Evolutionary conservation across 192 early-diverging fungal species (phyloP), one percentile per base, ranked within the genome.

Genomic region (Backusella tarrabulga): DNA sequence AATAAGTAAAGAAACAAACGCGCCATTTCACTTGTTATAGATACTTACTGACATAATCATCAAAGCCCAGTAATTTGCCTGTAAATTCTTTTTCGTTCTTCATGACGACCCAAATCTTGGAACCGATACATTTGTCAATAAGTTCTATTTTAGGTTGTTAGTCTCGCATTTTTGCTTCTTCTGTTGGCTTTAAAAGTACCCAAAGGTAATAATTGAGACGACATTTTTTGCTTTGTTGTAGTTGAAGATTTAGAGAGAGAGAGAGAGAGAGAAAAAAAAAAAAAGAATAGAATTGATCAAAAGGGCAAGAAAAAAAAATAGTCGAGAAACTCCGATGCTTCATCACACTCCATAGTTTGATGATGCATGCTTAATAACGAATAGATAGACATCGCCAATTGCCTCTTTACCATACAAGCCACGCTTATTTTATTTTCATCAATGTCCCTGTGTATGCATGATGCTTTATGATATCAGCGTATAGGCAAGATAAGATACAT

Each of bases 111-210:
- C 96, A 98, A 74, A 99, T 97, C 77, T 92, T 90, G 72, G 95
- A 97, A 29, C 97, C 97, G 72, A 98, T 96, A 86, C 98, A 99
- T 79, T 97, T 94, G 85, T 99, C 98, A 73, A 99, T 96, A 52
- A 99, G 89, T 81, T 99, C 98, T 95, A 88, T 63, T 63, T 26
- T 11, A 40, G 38, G 11, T 0, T 40, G 38, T 40, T 40, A 40
- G 38, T 40, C 9, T 40, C 38, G 38, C 8, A 44, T 44, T 4
- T 12, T 5, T 17, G 23, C 2, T 11, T 29, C 12, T 9, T 4
- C 7, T 9, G 1, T 68, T 34, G 3, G 26, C 32, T 6, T 50
- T 14, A 15, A 23, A 46, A 41, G 14, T 44, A 82, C 81, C 81
- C 15, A 82, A 44, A 29, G 81, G 81, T 72, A 82, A 76, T 26